phyloP scores from a whole-genome alignment of 805 yeast genomes.

The Starmerella etchellsii region DNA sequence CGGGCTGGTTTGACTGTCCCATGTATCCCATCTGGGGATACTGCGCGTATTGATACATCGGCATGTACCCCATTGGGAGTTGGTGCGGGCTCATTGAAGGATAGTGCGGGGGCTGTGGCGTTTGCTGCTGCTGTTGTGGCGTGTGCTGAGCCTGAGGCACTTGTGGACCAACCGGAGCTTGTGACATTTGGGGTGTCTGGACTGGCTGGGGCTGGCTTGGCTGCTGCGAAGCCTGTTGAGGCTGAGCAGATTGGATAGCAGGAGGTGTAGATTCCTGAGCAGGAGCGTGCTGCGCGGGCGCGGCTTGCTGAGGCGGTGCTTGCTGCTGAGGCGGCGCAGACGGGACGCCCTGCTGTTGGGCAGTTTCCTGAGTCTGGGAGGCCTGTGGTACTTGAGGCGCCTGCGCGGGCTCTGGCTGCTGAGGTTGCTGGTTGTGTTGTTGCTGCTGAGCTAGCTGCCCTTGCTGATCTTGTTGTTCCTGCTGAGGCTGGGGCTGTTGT shows the following conservation, averaged over 20 bases:
- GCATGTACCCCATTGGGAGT: conserved; percentile 18
- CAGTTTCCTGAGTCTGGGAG: too few relatives aligned
- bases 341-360: too few relatives aligned
- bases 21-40: not conserved
- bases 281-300: not conserved
- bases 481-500: conserved; percentile 1
- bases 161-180: conserved; percentile 6
- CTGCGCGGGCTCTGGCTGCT: conserved; percentile 13
- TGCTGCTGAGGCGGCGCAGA: too few relatives aligned
- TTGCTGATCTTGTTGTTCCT: not conserved
- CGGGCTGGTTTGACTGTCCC: conserved; percentile 10
- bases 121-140: conserved; percentile 8
- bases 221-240: not conserved
- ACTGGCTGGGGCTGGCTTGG: not conserved
- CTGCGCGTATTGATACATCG: conserved; percentile 16
- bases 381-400: conserved; percentile 7
- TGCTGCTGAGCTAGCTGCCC: not conserved
- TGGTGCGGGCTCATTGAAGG: conserved; percentile 9
- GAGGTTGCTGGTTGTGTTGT: too few relatives aligned
- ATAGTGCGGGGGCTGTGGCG: conserved; percentile 6
- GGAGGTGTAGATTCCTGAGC: too few relatives aligned
- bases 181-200: conserved; percentile 12
- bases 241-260: not conserved
- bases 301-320: not conserved
- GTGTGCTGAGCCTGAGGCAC: conserved; percentile 7